Base-by-base conservation (phyloP, 1,284 basidiomycete species). In the Apiotrichum sp. region DNA sequence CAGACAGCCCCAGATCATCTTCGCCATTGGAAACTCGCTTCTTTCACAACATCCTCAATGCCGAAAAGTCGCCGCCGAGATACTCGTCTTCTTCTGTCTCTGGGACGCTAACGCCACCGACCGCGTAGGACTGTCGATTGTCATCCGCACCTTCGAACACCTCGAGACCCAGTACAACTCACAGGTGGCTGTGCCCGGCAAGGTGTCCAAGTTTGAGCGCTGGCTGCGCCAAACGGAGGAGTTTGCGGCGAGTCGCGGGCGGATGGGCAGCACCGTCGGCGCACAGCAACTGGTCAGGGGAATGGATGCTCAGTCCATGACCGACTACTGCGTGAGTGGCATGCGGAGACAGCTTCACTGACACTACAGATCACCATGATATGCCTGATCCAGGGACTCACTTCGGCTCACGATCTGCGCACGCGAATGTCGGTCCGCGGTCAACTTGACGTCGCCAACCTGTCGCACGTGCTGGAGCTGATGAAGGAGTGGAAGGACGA, bases 211-310 rank as follows among this genome's bases (percentile, higher is more conserved):
- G 44, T 98, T 92, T 74, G 86, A 87, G 62, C 91, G 84, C 61
- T 98, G 92, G 93, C 89, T 98, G 73, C 85, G 85, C 62, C 86
- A 87, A 1, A 79, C 95, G 59, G 88, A 93, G 66, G 78, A 79
- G 40, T 84, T 84, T 4, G 80, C 98, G 11, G 83, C 85, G 46
- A 92, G 93, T 1, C 79, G 92, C 57, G 95, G 96, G 1, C 88
- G 86, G 72, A 95, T 98, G 91, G 95, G 95, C 2, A 95, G 88
- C 69, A 77, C 89, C 48, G 95, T 98, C 7, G 95, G 96, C 2
- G 89, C 91, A 8, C 93, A 91, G 64, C 89, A 93, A 38, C 90
- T 96, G 61, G 82, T 95, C 57, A 84, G 82, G 69, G 65, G 67
- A 36, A 58, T 58, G 52, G 67, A 68, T 36, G 61, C 60, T 47